phyloP scores from a whole-genome alignment of 176 grass and related monocot species.

The Otatea glauca region DNA sequence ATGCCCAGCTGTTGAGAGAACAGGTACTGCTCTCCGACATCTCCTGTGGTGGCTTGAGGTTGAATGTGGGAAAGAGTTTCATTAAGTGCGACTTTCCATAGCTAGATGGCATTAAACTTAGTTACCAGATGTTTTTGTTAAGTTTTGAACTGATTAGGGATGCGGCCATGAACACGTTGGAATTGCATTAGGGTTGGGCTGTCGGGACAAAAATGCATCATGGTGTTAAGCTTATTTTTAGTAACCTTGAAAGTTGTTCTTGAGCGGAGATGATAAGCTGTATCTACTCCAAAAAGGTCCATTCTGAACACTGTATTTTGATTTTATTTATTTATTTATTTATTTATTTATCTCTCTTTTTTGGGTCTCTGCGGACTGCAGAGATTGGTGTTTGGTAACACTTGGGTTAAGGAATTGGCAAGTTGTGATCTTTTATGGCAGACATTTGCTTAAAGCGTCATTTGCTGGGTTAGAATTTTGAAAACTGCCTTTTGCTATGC shows the following conservation, averaged over 20 bases:
- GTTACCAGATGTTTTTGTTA: neutral
- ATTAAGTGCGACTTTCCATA: neutral
- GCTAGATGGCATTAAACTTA: slow-evolving; percentile 16
- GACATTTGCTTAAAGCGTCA: neutral
- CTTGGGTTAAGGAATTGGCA: neutral
- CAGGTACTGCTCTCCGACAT: slow-evolving; percentile 57
- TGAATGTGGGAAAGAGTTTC: neutral
- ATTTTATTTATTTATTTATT: no score
- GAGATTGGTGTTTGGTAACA: neutral
- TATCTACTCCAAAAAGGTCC: neutral
- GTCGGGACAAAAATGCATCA: neutral
- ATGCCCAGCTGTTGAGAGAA: slow-evolving; percentile 59
- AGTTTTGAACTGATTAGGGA: neutral
- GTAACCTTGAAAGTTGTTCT: neutral
- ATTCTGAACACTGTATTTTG: neutral
- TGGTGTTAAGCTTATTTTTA: neutral
- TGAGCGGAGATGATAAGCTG: neutral
- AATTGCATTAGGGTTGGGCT: neutral
- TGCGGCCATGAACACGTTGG: neutral
- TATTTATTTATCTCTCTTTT: no score
- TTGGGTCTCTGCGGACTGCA: neutral
- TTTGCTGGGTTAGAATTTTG: neutral
- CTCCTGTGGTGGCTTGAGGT: neutral
- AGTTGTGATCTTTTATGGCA: neutral
- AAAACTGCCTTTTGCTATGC: neutral